These are phyloP conservation scores for Aspergillus fumigatiaffinis DNA, from an alignment of 2,329 filamentous ascomycete species.

Conservation along the genomic window DNA sequence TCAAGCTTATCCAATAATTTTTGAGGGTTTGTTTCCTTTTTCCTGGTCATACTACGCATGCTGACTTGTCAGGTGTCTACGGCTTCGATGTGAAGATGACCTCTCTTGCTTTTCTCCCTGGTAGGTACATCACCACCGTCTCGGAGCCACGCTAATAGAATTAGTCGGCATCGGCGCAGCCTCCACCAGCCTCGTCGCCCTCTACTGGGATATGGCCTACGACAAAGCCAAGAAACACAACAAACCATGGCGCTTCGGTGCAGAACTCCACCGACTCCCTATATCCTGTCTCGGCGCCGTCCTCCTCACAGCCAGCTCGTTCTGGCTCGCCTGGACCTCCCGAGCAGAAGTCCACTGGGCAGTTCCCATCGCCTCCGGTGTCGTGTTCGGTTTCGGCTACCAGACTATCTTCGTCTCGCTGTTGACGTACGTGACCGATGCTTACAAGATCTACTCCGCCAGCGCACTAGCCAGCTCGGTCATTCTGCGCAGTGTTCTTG, in stretches of 20 bases:
- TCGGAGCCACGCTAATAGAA: background rate
- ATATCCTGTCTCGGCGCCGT: conserved; percentile 68
- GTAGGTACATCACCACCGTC: conserved; percentile 16
- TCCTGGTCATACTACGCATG: background rate
- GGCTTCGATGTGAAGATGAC: conserved; percentile 60
- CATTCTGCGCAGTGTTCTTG: conserved; percentile 49
- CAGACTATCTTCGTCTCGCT: conserved; percentile 62
- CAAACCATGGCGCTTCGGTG: conserved; percentile 52
- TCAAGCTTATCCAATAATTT: conserved; percentile 70
- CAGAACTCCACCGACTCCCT: conserved; percentile 65
- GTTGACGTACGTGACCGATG: conserved; percentile 63
- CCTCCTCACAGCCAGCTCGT: conserved; percentile 50
- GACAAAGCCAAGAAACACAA: conserved; percentile 47
- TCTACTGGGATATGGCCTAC: conserved; percentile 61
- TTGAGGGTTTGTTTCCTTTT: conserved; percentile 39
- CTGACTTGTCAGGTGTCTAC: conserved; percentile 49
- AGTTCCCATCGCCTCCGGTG: conserved; percentile 56
- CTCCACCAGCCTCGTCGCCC: conserved; percentile 58
- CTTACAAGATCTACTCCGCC: conserved; percentile 63
- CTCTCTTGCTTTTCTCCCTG: conserved; percentile 65
- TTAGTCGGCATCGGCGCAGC: conserved; percentile 58
- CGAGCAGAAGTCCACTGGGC: conserved; percentile 48
- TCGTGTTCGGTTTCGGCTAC: conserved; percentile 61
- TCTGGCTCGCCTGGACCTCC: conserved; percentile 59
- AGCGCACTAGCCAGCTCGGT: conserved; percentile 53